Evolutionary conservation across 2,329 filamentous ascomycete genomes (phyloP).

Genomic region (Apiospora kogelbergensis): DNA sequence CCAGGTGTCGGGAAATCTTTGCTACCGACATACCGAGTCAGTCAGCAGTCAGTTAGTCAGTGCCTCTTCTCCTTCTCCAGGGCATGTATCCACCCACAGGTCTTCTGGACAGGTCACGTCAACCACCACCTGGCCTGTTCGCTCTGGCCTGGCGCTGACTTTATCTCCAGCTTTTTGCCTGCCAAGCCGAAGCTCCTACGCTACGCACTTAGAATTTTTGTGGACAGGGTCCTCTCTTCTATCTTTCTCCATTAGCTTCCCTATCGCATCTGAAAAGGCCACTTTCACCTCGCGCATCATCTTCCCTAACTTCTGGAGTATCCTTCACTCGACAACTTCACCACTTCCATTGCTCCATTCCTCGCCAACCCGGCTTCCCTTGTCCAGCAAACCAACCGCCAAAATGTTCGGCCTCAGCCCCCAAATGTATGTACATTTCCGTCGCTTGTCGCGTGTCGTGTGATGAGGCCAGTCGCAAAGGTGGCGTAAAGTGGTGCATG

Average conservation of each 20-base stretch:
- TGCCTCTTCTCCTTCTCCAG: no score
- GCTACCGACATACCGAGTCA: neutral
- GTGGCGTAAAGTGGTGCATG: constrained; percentile 1
- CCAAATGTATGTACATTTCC: constrained; percentile 6
- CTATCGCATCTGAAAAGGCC: constrained; percentile 8
- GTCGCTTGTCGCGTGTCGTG: neutral
- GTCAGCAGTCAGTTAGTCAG: neutral
- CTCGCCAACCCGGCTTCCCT: neutral
- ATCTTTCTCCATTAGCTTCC: constrained; percentile 12
- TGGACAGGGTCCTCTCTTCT: constrained; percentile 10
- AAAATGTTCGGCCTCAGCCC: constrained; percentile 11
- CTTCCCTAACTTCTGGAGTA: neutral
- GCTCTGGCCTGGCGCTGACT: neutral
- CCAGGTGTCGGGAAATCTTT: neutral
- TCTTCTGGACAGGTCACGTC: neutral
- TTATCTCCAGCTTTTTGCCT: neutral
- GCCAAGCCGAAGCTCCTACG: neutral
- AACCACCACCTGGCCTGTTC: neutral
- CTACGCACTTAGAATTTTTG: constrained; percentile 6
- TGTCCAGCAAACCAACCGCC: neutral
- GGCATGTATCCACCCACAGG: neutral
- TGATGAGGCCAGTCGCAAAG: neutral
- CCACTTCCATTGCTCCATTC: neutral
- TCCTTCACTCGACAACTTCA: neutral
- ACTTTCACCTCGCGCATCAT: constrained; percentile 6